A percentile compares a stretch with the other conserved stretches of the same genome.
Evolutionary conservation across 495 filamentous ascomycete species (phyloP).

Genomic region (Penicillium bovifimosum): DNA sequence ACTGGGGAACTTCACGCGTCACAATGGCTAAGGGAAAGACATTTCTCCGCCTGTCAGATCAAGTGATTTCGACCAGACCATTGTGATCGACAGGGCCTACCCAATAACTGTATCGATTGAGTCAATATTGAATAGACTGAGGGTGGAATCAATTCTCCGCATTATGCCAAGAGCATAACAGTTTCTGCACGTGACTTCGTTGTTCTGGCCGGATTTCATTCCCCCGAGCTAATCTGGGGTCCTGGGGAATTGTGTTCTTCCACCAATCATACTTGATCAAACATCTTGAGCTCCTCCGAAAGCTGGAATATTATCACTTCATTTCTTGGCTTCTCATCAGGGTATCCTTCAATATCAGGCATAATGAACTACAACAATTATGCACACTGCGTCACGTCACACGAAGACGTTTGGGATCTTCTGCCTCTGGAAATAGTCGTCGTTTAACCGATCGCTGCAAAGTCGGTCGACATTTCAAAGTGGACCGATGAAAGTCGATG

Average conservation of each 20-base stretch:
- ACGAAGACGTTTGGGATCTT: too few relatives aligned
- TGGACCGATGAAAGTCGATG: too few relatives aligned
- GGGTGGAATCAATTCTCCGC: constrained; percentile 13
- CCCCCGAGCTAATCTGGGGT: constrained; percentile 11
- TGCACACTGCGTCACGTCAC: too few relatives aligned
- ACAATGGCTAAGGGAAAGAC: constrained; percentile 1
- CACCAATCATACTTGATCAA: constrained; percentile 13
- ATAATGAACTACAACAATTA: too few relatives aligned
- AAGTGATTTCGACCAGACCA: neutral
- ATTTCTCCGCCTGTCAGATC: constrained; percentile 34
- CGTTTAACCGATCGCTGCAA: too few relatives aligned
- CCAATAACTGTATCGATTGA: neutral
- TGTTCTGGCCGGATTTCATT: constrained; percentile 8
- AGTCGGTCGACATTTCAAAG: too few relatives aligned
- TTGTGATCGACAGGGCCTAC: constrained; percentile 8
- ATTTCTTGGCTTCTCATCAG: neutral
- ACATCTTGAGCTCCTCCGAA: neutral
- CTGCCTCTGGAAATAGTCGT: too few relatives aligned
- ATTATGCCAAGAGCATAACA: constrained; percentile 11
- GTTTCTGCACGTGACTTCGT: too few relatives aligned
- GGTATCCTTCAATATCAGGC: constrained; percentile 13
- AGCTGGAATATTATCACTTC: too few relatives aligned
- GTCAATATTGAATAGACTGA: neutral
- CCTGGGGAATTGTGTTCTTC: constrained; percentile 5
- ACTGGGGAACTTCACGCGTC: constrained; percentile 1